Base-by-base conservation (phyloP, 768 basidiomycete genomes). In the Leccinum boreale region DNA sequence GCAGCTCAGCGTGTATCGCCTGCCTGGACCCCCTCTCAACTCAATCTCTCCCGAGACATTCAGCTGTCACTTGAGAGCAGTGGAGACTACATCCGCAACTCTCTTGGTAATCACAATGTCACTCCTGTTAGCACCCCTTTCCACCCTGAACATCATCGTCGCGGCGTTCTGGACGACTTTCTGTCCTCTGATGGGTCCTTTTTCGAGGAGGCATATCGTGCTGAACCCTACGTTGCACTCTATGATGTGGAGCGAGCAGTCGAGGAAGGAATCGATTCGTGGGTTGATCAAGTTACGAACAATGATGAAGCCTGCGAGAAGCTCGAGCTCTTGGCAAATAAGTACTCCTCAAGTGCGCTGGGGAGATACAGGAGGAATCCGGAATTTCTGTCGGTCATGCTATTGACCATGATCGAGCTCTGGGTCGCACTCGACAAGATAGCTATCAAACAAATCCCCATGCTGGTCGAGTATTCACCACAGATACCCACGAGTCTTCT, bases 231-330 rank as follows among this genome's bases (percentile, higher is more conserved):
- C 52, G 3, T 63, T 5, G 62, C 69, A 1, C 64, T 79, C 0
- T 70, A 62, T 15, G 79, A 79, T 46, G 68, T 80, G 11, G 77
- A 80, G 59, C 51, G 46, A 15, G 57, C 66, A 7, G 67, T 78
- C 47, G 60, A 69, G 44, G 60, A 69, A 4, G 57, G 58, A 14
- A 59, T 80, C 4, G 70, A 73, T 21, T 48, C 36, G 10, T 79
- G 77, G 77, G 58, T 74, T 15, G 29, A 36, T 6, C 7, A 1
- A 28, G 69, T 64, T 51, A n/a, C 28, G 2, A 28, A 47, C 4
- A 23, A 36, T 3, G 56, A 61, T 2, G 31, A 55, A 1, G 66
- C 64, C 3, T 67, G 68, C 0, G 10, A 23, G 5, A 56, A 59
- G 23, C 59, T 70, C 23, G 59, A 61, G 57, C 29, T 65, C 3